Evolutionary conservation across 352 stramenopile species (phyloP), one percentile per base, ranked within the genome.

Genomic region (Phytopythium litorale): DNA sequence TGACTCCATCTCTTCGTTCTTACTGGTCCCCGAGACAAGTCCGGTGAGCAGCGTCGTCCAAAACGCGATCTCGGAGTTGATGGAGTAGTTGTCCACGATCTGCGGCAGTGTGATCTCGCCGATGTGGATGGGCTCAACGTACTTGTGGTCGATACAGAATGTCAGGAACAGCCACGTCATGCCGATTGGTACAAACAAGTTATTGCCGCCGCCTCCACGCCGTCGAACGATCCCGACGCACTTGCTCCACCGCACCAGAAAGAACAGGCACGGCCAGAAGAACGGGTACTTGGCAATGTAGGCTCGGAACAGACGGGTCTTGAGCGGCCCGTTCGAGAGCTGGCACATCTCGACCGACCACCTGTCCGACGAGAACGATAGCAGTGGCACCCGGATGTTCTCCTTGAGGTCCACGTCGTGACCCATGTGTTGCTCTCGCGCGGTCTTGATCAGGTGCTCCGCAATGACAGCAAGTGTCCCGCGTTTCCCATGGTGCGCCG

Each of bases 221-320:
- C 84, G 81, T 18, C 78, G 73, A 67, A 93, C 83, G 37, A 93
- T 32, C 3, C 79, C 82, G 1, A 81, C 71, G 9, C 77, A 88
- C 58, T 90, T 91, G 19, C 79, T 81, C 84, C 84, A 93, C 11
- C 80, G 73, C 46, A 93, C 60, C n/a, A 93, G 59, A 49, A 92
- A 87, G 60, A 78, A 88, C 30, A 89, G 48, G n/a, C 74, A 76
- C 1, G 82, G 80, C 82, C 84, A 93, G 51, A 90, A 91, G 64
- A 92, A 93, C 19, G 69, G 56, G 45, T 93, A 87, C 35, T 48
- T 73, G 18, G 62, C 58, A 73, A 89, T 88, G 60, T 93, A 93
- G 5, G 70, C 76, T 23, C 82, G 79, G 53, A 93, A 89, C 19
- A 87, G 65, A 25, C 74, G 64, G 4, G 82, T 93, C 60, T 93